Conservation (phyloP, 495 filamentous ascomycete genomes). For the Hypoxylon subgilvum region DNA sequence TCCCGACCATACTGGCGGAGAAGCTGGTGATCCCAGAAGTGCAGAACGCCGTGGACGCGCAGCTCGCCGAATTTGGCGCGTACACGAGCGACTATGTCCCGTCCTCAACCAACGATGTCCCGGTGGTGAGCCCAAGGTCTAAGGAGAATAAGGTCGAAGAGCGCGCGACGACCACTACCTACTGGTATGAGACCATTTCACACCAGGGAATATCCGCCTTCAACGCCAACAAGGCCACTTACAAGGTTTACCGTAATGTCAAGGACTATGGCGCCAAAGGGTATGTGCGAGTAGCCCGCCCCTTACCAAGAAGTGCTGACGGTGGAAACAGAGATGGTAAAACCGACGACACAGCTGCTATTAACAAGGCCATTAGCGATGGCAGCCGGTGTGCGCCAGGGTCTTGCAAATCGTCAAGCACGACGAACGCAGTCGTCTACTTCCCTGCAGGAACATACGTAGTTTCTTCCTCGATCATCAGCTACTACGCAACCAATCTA, state of each 20-base stretch:
- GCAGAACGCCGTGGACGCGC: conserved; percentile 28
- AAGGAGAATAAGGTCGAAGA: conserved; percentile 14
- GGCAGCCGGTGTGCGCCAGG: conserved; percentile 74
- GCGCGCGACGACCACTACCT: conserved; percentile 31
- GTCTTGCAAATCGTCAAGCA: conserved; percentile 77
- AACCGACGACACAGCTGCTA: conserved; percentile 84
- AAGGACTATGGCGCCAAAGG: conserved; percentile 63
- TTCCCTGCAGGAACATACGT: conserved; percentile 79
- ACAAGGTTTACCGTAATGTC: conserved; percentile 64
- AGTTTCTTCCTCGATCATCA: conserved; percentile 67
- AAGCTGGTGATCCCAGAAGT: conserved; percentile 33
- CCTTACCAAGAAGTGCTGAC: conserved; percentile 9
- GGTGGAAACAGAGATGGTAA: conserved; percentile 57
- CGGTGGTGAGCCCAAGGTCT: background rate
- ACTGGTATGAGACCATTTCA: conserved; percentile 56
- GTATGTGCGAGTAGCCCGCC: conserved; percentile 29
- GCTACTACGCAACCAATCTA: conserved; percentile 69
- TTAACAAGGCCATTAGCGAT: conserved; percentile 78
- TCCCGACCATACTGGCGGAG: conserved; percentile 26
- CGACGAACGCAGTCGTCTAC: conserved; percentile 73
- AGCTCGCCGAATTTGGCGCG: conserved; percentile 26
- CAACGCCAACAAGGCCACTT: conserved; percentile 42
- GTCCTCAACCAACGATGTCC: conserved; percentile 9
- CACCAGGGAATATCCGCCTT: conserved; percentile 56
- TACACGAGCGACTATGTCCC: conserved; percentile 21